A percentile compares a stretch with the other conserved stretches of the same genome.
These are phyloP conservation scores for Candida boleticola DNA, from an alignment of 805 yeast genomes.

Conservation along the genomic window DNA sequence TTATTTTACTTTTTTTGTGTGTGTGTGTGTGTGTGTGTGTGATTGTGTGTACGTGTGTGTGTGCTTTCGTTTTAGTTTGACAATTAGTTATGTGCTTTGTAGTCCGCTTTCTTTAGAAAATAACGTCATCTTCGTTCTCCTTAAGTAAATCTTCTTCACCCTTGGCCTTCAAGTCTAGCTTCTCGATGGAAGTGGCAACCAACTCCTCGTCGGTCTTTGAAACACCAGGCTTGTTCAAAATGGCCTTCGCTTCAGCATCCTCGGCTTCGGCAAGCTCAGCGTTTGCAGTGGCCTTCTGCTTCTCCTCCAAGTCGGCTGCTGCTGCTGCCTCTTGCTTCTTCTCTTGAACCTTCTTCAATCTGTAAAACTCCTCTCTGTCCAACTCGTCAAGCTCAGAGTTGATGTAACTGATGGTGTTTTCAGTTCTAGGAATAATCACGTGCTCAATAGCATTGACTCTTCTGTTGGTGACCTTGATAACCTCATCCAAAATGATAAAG, in stretches of 20 bases:
- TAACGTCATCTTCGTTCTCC: slow-evolving; percentile 47
- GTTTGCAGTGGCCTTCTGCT: slow-evolving; percentile 22
- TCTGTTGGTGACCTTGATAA: slow-evolving; percentile 94
- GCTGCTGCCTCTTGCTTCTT: slow-evolving; percentile 84
- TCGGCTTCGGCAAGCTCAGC: slow-evolving; percentile 7
- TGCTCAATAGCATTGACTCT: slow-evolving; percentile 99
- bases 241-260: slow-evolving; percentile 7
- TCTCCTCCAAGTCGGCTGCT: slow-evolving; percentile 54
- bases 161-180: slow-evolving; percentile 31
- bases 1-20: too few species aligned
- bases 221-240: slow-evolving; percentile 8
- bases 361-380: slow-evolving; percentile 96
- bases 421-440: slow-evolving; percentile 96
- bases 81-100: too few species aligned
- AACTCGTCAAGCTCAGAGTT: slow-evolving; percentile 95
- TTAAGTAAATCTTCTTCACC: slow-evolving; percentile 32
- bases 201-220: slow-evolving; percentile 6
- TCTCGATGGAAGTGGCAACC: slow-evolving; percentile 9
- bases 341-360: slow-evolving; percentile 94
- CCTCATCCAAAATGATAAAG: slow-evolving; percentile 93
- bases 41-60: too few species aligned
- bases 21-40: too few species aligned
- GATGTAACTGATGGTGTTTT: slow-evolving; percentile 87
- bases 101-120: too few species aligned
- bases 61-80: too few species aligned